These are phyloP conservation scores for Polygonum aviculare DNA, from an alignment of 148 eudicot genomes.

Conservation along the genomic window DNA sequence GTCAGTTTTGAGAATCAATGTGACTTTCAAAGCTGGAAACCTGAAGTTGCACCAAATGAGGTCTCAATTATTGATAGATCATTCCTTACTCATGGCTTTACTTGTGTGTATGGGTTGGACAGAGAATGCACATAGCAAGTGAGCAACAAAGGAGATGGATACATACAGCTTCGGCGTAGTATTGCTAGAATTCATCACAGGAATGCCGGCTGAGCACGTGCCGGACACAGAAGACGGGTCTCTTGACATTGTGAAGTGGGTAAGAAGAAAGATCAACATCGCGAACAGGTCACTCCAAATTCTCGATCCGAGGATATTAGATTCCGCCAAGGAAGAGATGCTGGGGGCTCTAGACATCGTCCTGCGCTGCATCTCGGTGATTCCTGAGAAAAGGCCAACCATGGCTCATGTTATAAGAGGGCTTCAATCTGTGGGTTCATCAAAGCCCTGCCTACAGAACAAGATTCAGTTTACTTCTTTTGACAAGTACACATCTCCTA, in stretches of 20 bases:
- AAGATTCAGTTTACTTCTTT: slow-evolving; percentile 17
- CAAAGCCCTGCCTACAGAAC: neutral
- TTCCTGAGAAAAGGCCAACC: slow-evolving; percentile 69
- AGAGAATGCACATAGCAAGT: slow-evolving; percentile 61
- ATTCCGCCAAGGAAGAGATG: slow-evolving; percentile 40
- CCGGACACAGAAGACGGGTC: neutral
- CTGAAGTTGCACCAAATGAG: too few species aligned
- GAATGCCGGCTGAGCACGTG: slow-evolving; percentile 44
- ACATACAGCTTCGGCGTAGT: slow-evolving; percentile 72
- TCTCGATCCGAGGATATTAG: slow-evolving; percentile 55
- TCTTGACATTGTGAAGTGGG: slow-evolving; percentile 69
- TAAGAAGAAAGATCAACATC: slow-evolving; percentile 70
- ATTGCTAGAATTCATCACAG: slow-evolving; percentile 72
- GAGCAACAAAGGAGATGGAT: slow-evolving; percentile 59
- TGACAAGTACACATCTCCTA: slow-evolving; percentile 19
- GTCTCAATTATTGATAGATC: neutral
- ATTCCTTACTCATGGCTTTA: neutral
- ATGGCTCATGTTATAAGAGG: slow-evolving; percentile 43
- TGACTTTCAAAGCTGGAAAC: too few species aligned
- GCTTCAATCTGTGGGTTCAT: slow-evolving; percentile 43
- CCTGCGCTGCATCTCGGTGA: slow-evolving; percentile 52
- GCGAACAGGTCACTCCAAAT: slow-evolving; percentile 44
- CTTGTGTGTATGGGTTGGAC: slow-evolving; percentile 13
- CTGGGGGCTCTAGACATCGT: slow-evolving; percentile 54
- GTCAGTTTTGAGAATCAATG: too few species aligned